These are phyloP conservation scores for Hordeum marinum DNA, from an alignment of 176 grass and related monocot species.

Conservation along the genomic window DNA sequence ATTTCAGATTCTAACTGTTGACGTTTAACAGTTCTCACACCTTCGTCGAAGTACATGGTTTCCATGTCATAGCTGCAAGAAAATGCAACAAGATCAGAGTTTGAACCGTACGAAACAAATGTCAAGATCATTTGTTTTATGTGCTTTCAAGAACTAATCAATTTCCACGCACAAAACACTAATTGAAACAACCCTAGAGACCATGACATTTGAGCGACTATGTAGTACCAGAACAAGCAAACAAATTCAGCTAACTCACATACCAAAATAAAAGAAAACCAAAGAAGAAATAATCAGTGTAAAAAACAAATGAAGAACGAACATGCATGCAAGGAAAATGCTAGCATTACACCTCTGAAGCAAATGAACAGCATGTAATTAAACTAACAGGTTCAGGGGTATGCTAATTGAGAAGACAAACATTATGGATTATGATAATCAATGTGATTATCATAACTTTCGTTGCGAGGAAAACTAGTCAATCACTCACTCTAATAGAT, in stretches of 20 bases:
- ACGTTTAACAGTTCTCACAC: slow-evolving; percentile 70
- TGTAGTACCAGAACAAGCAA: not conserved
- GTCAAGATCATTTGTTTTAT: not conserved
- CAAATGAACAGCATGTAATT: not conserved
- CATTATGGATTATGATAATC: not conserved
- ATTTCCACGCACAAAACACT: not conserved
- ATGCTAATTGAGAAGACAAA: slow-evolving; percentile 1
- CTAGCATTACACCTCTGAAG: not conserved
- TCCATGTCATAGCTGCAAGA: slow-evolving; percentile 71
- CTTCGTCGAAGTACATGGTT: slow-evolving; percentile 90
- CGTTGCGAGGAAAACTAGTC: not conserved
- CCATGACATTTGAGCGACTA: not conserved
- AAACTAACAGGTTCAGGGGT: slow-evolving; percentile 9
- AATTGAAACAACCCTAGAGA: not conserved
- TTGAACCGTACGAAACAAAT: not conserved
- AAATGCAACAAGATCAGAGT: slow-evolving; percentile 9
- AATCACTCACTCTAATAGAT: slow-evolving; percentile 67
- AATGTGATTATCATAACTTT: not conserved
- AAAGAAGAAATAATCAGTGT: not conserved
- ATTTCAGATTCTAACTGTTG: slow-evolving; percentile 66
- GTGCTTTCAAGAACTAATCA: not conserved
- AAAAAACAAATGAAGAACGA: not conserved
- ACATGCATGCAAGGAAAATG: not conserved
- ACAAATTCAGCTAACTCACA: not conserved
- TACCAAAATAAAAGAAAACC: not conserved